These are phyloP conservation scores for Corymbia citriodora DNA, from an alignment of 441 rosid genomes.

Conservation along the genomic window DNA sequence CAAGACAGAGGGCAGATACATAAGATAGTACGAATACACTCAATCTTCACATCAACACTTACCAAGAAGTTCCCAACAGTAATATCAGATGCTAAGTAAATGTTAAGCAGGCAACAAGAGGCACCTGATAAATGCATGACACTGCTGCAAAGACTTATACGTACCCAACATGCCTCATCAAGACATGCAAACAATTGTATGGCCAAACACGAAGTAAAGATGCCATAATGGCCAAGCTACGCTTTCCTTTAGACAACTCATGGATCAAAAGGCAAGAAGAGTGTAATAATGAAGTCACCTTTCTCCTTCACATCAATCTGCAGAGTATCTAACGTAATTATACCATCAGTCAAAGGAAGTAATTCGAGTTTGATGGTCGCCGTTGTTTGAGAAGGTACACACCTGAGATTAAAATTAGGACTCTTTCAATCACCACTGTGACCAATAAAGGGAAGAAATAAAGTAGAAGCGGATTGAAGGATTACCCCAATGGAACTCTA, in stretches of 20 bases:
- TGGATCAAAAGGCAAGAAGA: not conserved
- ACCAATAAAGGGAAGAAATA: not conserved
- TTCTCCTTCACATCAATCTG: slow-evolving; percentile 90
- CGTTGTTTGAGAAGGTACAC: slow-evolving; percentile 85
- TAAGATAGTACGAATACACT: not conserved
- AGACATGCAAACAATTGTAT: not conserved
- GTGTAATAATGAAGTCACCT: slow-evolving; percentile 39
- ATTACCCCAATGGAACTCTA: slow-evolving; percentile 98
- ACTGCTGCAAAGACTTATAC: not conserved
- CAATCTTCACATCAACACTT: not conserved
- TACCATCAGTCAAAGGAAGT: slow-evolving; percentile 97
- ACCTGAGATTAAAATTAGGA: slow-evolving; percentile 40
- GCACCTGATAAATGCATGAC: not conserved
- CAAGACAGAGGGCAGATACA: not conserved
- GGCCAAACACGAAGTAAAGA: not conserved
- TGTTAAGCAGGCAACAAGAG: not conserved
- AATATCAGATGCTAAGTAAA: not conserved
- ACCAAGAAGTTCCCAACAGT: not conserved
- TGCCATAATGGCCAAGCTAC: not conserved
- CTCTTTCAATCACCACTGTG: slow-evolving; percentile 6
- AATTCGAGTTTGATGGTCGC: slow-evolving; percentile 92
- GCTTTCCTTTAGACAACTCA: not conserved
- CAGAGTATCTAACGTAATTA: slow-evolving; percentile 82
- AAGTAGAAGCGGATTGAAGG: slow-evolving; percentile 4
- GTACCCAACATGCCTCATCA: not conserved